Conservation (phyloP, 75 land plant species). For the Cupressus sempervirens region DNA sequence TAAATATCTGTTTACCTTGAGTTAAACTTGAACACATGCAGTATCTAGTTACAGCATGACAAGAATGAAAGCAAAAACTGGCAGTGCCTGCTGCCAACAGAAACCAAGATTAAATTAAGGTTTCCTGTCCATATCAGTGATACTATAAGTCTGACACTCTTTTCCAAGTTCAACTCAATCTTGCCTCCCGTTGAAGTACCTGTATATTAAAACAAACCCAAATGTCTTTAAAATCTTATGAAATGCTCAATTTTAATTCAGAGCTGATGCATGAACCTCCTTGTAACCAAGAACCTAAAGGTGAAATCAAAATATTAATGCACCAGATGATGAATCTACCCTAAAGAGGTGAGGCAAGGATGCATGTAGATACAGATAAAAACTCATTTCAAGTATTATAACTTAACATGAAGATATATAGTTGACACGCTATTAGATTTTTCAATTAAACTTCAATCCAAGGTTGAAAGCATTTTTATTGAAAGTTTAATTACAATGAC, state of each 20-base stretch:
- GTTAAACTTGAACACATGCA: not conserved
- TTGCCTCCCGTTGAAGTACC: constrained; percentile 16
- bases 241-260: not conserved
- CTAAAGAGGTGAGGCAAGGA: not conserved
- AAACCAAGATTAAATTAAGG: not conserved
- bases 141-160: not conserved
- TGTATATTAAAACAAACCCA: not conserved
- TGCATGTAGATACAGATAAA: not conserved
- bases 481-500: not conserved
- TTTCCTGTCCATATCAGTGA: not conserved
- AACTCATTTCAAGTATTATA: not conserved
- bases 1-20: not conserved
- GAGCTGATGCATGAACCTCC: not conserved
- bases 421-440: not conserved
- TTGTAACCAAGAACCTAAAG: not conserved
- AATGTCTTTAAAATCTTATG: not conserved
- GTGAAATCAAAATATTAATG: not conserved
- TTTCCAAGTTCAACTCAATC: not conserved
- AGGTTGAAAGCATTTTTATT: not conserved
- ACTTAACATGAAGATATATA: not conserved
- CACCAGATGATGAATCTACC: not conserved
- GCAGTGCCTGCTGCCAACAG: not conserved
- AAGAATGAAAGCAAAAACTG: not conserved
- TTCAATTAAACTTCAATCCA: not conserved
- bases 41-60: not conserved